Evolutionary conservation across 2,329 filamentous ascomycete genomes (phyloP), one percentile per base, ranked within the genome.

Genomic region (Ophiostoma montium): DNA sequence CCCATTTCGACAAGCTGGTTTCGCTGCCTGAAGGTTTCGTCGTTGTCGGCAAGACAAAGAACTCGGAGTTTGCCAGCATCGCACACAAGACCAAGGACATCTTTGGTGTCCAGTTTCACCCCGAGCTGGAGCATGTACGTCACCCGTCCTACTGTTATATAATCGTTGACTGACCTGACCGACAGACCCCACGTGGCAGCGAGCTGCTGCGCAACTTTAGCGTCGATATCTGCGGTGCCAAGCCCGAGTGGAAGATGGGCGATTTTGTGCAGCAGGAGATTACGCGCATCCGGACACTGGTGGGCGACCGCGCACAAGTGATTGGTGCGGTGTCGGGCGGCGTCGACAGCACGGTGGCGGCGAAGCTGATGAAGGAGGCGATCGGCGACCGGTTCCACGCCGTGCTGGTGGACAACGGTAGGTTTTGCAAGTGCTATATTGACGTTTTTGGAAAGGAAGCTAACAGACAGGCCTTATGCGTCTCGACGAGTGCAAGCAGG

Each of bases 261-360:
- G 80, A 84, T 58, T 96, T 96, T 60, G 72, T 86, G 9, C 76
- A 86, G 54, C 75, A 85, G 60, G 88, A 95, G 65, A 85, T 95
- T 55, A 66, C 70, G 36, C 76, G 87, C 50, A 95, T 96, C 60
- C 74, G 86, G 30, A 74, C 80, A 27, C 71, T 95, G 32, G 88
- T 95, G 38, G 92, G 92, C 19, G 75, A 82, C 27, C 82, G 75
- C 50, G 88, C 77, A 1, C 90, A 92, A 60, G 90, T 95, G 48
- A 63, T 71, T 48, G 68, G 67, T 10, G 69, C 67, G 8, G 64
- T 68, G 31, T 65, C 59, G 45, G 88, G 89, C 56, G 89, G 89
- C 59, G 89, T 95, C 15, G 89, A 95, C 65, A 84, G 78, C 11
- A 95, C 89, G 3, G 89, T 95, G 11, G 88, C 82, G 2, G 86